Evolutionary conservation across 495 filamentous ascomycete species (phyloP), one percentile per base, ranked within the genome.

Genomic region (Astrothelium subdiscretum): DNA sequence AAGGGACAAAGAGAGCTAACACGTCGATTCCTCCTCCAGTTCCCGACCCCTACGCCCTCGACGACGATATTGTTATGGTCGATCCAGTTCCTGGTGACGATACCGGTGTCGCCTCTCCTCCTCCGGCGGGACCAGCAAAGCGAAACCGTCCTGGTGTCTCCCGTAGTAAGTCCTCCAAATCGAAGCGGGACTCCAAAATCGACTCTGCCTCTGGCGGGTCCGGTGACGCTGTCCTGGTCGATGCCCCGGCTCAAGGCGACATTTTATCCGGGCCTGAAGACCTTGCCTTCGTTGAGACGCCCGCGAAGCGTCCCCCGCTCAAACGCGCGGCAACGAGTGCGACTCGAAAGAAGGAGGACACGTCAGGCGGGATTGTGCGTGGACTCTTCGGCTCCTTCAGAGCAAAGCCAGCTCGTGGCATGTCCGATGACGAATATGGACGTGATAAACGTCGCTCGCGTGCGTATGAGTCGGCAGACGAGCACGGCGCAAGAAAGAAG

Each of bases 61-160:
- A 85, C 42, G 81, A 84, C 60, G 84, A 85, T 62, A 70, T 83
- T 58, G 79, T 84, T 43, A 75, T 84, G 76, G 78, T 84, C 18
- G 76, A 83, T 63, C 48, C 42, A 48, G 42, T 8, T 0, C 72
- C 65, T 18, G 74, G 79, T 57, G 80, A 80, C 24, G 62, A 68
- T 32, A 60, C 57, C 40, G 62, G 59, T 8, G 68, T 62, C 29
- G 66, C 10, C 38, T 43, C 65, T 26, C 40, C 66, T 15, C 63
- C 65, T 20, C 63, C 42, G 26, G 13, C 40, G 15, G 66, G 64
- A 29, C 31, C 61, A 24, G 2, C 40, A 20, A 54, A 29, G 48
- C 48, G 48, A 10, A 24, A 54, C 24, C 12, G 24, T 8, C 22
- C 24, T 24, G 29, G 15, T 11, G 12, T 54, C 48, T 26, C 48